These are phyloP conservation scores for Wickerhamiella shivajii DNA, from an alignment of 805 yeast species.

Conservation along the genomic window DNA sequence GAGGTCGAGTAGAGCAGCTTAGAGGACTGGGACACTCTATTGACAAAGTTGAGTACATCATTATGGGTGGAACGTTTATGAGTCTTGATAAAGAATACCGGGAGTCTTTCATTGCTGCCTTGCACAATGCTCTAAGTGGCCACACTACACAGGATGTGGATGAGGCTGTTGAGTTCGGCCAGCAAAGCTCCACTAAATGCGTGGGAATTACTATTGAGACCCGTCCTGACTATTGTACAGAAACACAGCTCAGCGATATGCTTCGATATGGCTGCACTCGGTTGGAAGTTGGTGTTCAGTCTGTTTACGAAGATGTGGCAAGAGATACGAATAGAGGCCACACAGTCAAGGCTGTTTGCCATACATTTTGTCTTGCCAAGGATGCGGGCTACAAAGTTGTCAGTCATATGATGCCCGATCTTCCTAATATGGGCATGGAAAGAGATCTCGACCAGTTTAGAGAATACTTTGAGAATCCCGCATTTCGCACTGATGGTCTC, in stretches of 20 bases:
- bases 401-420: constrained; percentile 98
- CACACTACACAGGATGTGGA: constrained; percentile 74
- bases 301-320: constrained; percentile 95
- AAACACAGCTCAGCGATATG: constrained; percentile 91
- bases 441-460: constrained; percentile 90
- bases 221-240: constrained; percentile 96
- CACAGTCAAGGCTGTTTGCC: constrained; percentile 90
- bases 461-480: constrained; percentile 95
- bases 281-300: constrained; percentile 92
- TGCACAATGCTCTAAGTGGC: constrained; percentile 93
- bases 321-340: constrained; percentile 97
- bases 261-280: constrained; percentile 92
- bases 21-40: constrained; percentile 91
- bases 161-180: constrained; percentile 82
- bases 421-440: constrained; percentile 98
- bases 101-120: constrained; percentile 72
- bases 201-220: constrained; percentile 98
- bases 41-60: constrained; percentile 92
- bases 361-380: constrained; percentile 89
- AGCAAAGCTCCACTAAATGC: constrained; percentile 90
- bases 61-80: constrained; percentile 99
- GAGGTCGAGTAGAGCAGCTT: constrained; percentile 93
- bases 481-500: constrained; percentile 90
- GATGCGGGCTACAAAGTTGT: constrained; percentile 98
- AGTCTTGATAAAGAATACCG: constrained; percentile 79